Evolutionary conservation across 257 asterid species (phyloP), one percentile per base, ranked within the genome.

Genomic region (Salvia miltiorrhiza): DNA sequence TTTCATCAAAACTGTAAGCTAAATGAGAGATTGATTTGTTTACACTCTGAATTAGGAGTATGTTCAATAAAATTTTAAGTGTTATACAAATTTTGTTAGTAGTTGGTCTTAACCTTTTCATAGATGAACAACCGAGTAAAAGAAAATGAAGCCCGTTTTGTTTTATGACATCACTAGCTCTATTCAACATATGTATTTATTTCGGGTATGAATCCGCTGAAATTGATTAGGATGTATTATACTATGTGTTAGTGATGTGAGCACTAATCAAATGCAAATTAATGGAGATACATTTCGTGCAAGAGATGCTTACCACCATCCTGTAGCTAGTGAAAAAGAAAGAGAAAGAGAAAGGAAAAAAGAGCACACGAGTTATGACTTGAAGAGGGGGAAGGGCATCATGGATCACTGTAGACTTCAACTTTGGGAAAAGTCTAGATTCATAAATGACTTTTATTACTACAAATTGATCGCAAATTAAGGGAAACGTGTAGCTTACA

Each of bases 351-450:
- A n/a, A 41, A 13, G 19, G 19, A 17, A 17, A 39, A 23, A 17
- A 40, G 26, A 37, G 35, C 3, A 23, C 56, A 45, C 23, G 66
- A 57, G 35, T 12, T 39, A 44, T 43, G 74, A 48, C 69, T 52
- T 21, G 50, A 67, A 59, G 58, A 20, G 9, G 43, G 61, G 33
- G 14, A 20, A 62, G 33, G 63, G 65, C 9, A 58, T 16, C 8
- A 33, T n/a, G 63, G 39, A 53, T 61, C 62, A 62, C 17, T 37
- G 35, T 63, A 62, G 73, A 70, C 76, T 64, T 65, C 49, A 40
- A 16, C 26, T 10, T 17, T 28, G 54, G 50, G 77, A 71, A 76
- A 71, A 66, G 73, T 76, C 58, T 71, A 47, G 53, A 47, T 30
- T 37, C 48, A 13, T 20, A 39, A 4, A 9, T 26, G 3, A 40